Base-by-base conservation (phyloP, 2,329 filamentous ascomycete genomes). In the Amphichorda felina region DNA sequence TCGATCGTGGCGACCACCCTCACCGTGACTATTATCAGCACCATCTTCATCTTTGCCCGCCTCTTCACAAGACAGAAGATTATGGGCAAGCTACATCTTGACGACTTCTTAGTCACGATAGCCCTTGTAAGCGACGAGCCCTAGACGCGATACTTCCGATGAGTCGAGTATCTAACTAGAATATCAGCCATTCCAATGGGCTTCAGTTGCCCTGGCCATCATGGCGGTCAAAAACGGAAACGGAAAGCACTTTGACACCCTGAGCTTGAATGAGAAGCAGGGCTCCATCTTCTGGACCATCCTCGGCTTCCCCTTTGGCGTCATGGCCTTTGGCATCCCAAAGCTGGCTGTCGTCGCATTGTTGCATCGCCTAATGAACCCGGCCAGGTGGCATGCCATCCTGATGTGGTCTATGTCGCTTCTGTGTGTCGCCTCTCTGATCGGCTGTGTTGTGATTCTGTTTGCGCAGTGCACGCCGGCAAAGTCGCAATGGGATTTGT, bases 391-490 rank as follows among this genome's bases (percentile, higher is more conserved):
- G 8, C 60, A 64, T 37, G 41, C 27, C 11, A 43, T 47, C 4
- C 45, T 63, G 33, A 48, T 65, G 14, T 64, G 60, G 60, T 16
- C 29, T 0, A 37, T 67, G 17, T 50, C 50, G 2, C 43, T 44
- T 4, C 24, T 49, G 5, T 55, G 51, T 16, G 41, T 54, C 8
- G 24, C 53, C 8, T 48, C 52, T 3, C 45, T 61, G 7, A 37
- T 55, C 1, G 49, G 50, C 7, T 59, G 53, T 29, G 51, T 66
- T 14, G 40, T 63, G 13, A 50, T 66, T 5, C 42, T 64, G 2
- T 60, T 64, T 27, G 59, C 53, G 1, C 61, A 60, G 39, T 69
- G 66, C 44, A 47, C 46, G 2, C 64, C 65, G 0, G 38, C 44
- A 3, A 29, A 39, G 17, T 55, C 60, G 0, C 48, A 59, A 16